Percentiles rank a stretch among this genome's conserved stretches.
Conservation (phyloP, 805 yeast species). For the Myxozyma geophila region DNA sequence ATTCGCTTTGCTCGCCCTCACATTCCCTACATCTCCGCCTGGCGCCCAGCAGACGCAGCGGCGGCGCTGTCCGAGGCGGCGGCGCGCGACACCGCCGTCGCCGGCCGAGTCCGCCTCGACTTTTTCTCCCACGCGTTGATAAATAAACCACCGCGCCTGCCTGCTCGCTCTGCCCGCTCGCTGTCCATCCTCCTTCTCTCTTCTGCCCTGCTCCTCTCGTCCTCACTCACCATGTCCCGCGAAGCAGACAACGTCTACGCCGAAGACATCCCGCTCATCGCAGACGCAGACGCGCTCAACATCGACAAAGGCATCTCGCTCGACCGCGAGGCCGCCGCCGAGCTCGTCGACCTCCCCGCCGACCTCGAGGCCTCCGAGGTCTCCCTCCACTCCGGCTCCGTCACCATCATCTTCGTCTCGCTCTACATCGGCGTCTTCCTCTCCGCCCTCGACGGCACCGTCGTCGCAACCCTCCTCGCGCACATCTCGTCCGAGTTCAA, state of each 20-base stretch:
- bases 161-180: background rate
- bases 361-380: slow-evolving; percentile 9
- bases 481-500: slow-evolving; percentile 65
- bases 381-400: slow-evolving; percentile 17
- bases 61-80: background rate
- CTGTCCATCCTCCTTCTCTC: background rate
- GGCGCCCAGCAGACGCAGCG: background rate
- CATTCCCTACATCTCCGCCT: too few relatives aligned
- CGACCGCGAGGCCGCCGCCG: slow-evolving; percentile 22
- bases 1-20: background rate
- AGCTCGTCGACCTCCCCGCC: slow-evolving; percentile 6
- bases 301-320: slow-evolving; percentile 18
- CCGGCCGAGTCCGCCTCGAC: slow-evolving; percentile 1
- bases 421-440: slow-evolving; percentile 58
- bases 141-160: background rate
- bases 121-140: background rate
- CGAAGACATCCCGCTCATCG: slow-evolving; percentile 20
- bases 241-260: slow-evolving; percentile 13
- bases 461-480: slow-evolving; percentile 57
- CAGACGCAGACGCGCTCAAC: slow-evolving; percentile 10
- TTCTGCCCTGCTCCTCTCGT: background rate
- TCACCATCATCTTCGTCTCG: slow-evolving; percentile 46
- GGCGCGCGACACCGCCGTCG: background rate
- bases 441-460: slow-evolving; percentile 57
- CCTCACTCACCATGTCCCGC: background rate